Evolutionary conservation across 495 filamentous ascomycete species (phyloP), one percentile per base, ranked within the genome.

Genomic region (Niebla homalea): DNA sequence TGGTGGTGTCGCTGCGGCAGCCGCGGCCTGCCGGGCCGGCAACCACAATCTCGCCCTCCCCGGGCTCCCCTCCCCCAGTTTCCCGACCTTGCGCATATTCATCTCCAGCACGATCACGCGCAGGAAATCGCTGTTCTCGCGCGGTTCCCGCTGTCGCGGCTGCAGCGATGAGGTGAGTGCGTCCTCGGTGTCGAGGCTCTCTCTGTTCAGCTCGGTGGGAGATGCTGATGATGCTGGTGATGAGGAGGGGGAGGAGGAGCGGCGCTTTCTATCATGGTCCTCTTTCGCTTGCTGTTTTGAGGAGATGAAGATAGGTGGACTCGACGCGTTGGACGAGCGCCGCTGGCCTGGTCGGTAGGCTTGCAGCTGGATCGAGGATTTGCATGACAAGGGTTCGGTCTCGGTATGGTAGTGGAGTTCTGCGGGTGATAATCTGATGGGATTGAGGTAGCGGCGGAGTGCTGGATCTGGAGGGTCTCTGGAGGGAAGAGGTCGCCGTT

Each of bases 91-190:
- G 26, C 89, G 83, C 92, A 98, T 98, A 51, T 90, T 86, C 84
- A 95, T 94, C 67, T 98, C 92, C 59, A 96, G 74, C 48, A 96
- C 90, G 23, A 93, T 86, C 58, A 97, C 82, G 25, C 92, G 80
- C 45, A 98, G 80, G 67, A 97, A 98, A 56, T 96, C 84, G 21
- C 83, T 78, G 61, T 98, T 98, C 63, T 98, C 92, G 36, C 92
- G 78, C 55, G 87, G 79, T 62, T 96, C 92, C 14, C 92, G 80
- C 62, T 89, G 89, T 14, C 87, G 81, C 11, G 83, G 72, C 47
- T 35, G 22, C 5, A 55, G 49, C 0, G 49, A 26, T 6, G 35
- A 45, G 36, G 43, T 38, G 29, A 52, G 35, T 22, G 48, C 50
- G 42, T 47, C 43, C 4, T 54, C 15, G 10, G 51, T 55, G n/a